Conservation (phyloP, 768 basidiomycete species). For the Trametopsis cervina region DNA sequence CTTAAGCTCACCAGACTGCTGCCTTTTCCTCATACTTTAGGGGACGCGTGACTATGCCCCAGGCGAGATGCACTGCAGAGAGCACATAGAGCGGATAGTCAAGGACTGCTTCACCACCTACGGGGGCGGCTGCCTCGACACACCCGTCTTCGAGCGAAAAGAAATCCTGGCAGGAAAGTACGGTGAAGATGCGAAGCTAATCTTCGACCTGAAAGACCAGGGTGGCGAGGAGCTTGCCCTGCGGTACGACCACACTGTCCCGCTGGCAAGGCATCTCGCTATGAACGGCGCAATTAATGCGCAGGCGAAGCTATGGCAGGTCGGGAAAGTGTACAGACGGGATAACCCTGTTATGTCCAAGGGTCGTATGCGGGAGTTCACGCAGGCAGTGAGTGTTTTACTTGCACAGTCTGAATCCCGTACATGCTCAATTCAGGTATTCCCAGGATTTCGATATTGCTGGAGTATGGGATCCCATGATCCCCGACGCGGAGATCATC, state of each 20-base stretch:
- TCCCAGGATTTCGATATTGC: slow-evolving; percentile 90
- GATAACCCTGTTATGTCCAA: slow-evolving; percentile 98
- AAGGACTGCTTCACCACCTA: slow-evolving; percentile 83
- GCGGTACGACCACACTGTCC: slow-evolving; percentile 95
- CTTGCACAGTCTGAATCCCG: background rate
- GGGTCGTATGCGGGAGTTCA: slow-evolving; percentile 97
- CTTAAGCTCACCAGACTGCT: slow-evolving; percentile 11
- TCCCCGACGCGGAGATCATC: slow-evolving; percentile 91
- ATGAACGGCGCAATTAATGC: slow-evolving; percentile 82
- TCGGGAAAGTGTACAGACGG: slow-evolving; percentile 97
- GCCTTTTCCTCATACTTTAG: slow-evolving; percentile 30
- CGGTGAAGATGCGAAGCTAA: slow-evolving; percentile 95
- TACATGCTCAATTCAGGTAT: background rate
- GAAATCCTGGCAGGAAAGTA: slow-evolving; percentile 96
- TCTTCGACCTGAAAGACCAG: slow-evolving; percentile 96
- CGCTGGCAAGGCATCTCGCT: slow-evolving; percentile 90
- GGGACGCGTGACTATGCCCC: slow-evolving; percentile 96
- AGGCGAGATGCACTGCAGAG: slow-evolving; percentile 85
- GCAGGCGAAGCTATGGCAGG: slow-evolving; percentile 88
- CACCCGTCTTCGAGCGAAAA: slow-evolving; percentile 96
- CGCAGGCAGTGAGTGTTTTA: slow-evolving; percentile 52
- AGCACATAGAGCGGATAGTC: slow-evolving; percentile 83
- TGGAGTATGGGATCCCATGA: slow-evolving; percentile 92
- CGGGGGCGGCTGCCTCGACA: slow-evolving; percentile 91
- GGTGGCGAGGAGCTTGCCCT: slow-evolving; percentile 94